These are phyloP conservation scores for Coemansia sp. DNA, from an alignment of 192 early-diverging fungal species.

Conservation along the genomic window DNA sequence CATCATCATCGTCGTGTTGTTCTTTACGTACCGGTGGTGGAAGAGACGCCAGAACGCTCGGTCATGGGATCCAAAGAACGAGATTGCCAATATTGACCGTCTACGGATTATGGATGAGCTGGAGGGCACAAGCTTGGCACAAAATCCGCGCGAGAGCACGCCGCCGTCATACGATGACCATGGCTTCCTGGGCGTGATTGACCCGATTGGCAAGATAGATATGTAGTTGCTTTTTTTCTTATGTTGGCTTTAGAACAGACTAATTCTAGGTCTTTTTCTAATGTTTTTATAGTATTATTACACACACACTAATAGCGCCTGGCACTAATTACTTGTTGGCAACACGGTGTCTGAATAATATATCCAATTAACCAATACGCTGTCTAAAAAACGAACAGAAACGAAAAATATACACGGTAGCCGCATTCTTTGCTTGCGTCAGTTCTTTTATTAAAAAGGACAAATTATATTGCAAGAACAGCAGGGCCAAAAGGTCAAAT, in stretches of 20 bases:
- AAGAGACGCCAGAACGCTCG: slow-evolving; percentile 20
- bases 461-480: background rate
- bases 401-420: background rate
- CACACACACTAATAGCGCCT: background rate
- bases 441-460: background rate
- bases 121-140: background rate
- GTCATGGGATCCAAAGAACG: slow-evolving; percentile 49
- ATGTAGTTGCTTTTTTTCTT: background rate
- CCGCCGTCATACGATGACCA: slow-evolving; percentile 29
- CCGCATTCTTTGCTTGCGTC: background rate
- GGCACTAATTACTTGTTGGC: too few relatives aligned
- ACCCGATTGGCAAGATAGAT: background rate
- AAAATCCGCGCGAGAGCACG: background rate
- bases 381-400: too few relatives aligned
- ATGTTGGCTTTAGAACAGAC: background rate
- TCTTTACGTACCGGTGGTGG: slow-evolving; percentile 48
- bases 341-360: too few relatives aligned
- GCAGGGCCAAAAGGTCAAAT: background rate
- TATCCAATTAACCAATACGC: too few relatives aligned
- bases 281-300: background rate
- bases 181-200: slow-evolving; percentile 7
- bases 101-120: slow-evolving; percentile 37
- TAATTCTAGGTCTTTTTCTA: background rate
- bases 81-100: slow-evolving; percentile 32
- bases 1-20: slow-evolving; percentile 28